Conservation (phyloP, 1,284 basidiomycete species). For the Uromyces viciae-fabae region DNA sequence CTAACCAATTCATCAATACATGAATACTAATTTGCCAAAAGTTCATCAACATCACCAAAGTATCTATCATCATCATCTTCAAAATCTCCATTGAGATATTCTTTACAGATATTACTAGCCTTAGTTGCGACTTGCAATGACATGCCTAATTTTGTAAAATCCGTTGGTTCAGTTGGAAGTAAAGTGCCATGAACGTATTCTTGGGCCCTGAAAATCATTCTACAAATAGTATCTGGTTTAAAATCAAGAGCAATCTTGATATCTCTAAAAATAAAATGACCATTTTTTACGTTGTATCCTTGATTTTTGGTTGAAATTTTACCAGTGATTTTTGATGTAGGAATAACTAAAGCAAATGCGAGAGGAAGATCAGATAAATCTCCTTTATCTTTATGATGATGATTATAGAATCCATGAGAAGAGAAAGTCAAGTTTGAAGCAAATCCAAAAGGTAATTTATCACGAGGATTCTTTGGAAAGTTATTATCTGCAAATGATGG, state of each 20-base stretch:
- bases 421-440: not conserved
- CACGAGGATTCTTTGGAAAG: not conserved
- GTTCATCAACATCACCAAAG: conserved; percentile 2
- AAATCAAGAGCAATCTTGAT: conserved; percentile 4
- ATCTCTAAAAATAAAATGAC: conserved; percentile 6
- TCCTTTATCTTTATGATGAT: conserved; percentile 11
- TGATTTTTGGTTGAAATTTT: not conserved
- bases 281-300: not conserved
- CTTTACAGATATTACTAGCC: conserved; percentile 3
- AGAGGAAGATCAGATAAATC: conserved; percentile 19
- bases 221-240: conserved; percentile 14
- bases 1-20: no score
- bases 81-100: not conserved
- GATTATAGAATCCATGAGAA: conserved; percentile 9
- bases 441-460: conserved; percentile 17
- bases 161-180: not conserved
- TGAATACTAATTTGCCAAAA: conserved; percentile 1
- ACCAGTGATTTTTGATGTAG: conserved; percentile 7
- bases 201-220: conserved; percentile 4
- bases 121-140: conserved; percentile 4
- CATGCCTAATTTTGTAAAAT: conserved; percentile 4
- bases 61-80: conserved; percentile 12
- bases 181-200: conserved; percentile 9
- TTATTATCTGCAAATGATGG: not conserved
- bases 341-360: not conserved